Evolutionary conservation across 805 yeast species (phyloP).

Genomic region (Candida glaebosa): DNA sequence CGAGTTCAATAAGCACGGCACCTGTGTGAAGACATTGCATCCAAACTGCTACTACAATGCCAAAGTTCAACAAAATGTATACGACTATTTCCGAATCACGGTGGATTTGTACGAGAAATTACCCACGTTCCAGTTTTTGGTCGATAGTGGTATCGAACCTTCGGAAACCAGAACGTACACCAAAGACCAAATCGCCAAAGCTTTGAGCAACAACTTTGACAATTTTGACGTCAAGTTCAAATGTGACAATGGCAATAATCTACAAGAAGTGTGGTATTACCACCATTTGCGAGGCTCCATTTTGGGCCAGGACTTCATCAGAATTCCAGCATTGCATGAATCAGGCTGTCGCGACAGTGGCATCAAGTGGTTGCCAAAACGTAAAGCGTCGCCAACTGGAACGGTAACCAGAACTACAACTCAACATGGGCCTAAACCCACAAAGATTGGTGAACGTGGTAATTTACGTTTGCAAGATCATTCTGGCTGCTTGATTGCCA

Average conservation of each 20-base stretch:
- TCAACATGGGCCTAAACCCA: constrained; percentile 13
- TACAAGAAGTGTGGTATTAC: constrained; percentile 77
- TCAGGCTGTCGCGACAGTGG: constrained; percentile 21
- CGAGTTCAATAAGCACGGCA: constrained; percentile 92
- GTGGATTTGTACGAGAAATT: constrained; percentile 28
- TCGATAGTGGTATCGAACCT: constrained; percentile 68
- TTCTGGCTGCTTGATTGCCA: constrained; percentile 76
- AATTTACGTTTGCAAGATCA: constrained; percentile 48
- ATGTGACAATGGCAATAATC: constrained; percentile 46
- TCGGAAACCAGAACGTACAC: constrained; percentile 55
- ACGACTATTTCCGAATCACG: constrained; percentile 46
- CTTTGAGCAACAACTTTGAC: constrained; percentile 44
- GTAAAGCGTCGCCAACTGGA: not conserved
- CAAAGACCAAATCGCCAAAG: constrained; percentile 49
- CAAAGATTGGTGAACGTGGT: constrained; percentile 19
- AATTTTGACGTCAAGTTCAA: constrained; percentile 58
- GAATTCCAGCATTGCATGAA: constrained; percentile 54
- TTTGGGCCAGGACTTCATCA: constrained; percentile 53
- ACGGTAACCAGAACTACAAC: not conserved
- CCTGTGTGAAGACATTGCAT: constrained; percentile 79
- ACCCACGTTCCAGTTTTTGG: constrained; percentile 64
- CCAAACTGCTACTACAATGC: constrained; percentile 60
- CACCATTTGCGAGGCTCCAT: constrained; percentile 73
- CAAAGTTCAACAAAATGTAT: constrained; percentile 37
- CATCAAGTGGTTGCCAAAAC: constrained; percentile 54